phyloP scores from a whole-genome alignment of 2,329 filamentous ascomycete species.

The Cladosporium sp. region DNA sequence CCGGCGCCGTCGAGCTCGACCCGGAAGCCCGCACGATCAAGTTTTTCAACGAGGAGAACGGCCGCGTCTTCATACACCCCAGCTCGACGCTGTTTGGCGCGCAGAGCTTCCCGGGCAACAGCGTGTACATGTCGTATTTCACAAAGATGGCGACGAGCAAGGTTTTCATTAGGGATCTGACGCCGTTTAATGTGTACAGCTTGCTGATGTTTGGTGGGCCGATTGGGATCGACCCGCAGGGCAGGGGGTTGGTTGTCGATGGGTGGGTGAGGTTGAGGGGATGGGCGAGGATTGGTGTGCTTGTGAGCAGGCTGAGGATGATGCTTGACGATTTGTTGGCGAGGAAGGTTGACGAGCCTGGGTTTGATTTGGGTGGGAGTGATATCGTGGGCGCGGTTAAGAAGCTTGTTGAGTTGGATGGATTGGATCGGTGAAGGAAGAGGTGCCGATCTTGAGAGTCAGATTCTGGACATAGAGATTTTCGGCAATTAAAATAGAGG shows the following conservation, averaged over 20 bases:
- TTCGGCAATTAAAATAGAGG: too few species aligned
- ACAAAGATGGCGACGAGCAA: slow-evolving; percentile 87
- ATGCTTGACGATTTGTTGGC: slow-evolving; percentile 84
- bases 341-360: slow-evolving; percentile 70
- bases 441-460: too few species aligned
- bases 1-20: slow-evolving; percentile 86
- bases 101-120: slow-evolving; percentile 68
- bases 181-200: slow-evolving; percentile 86
- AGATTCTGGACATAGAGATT: too few species aligned
- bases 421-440: slow-evolving; percentile 36
- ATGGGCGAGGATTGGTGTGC: slow-evolving; percentile 89
- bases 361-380: slow-evolving; percentile 35
- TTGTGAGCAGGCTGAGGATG: slow-evolving; percentile 73
- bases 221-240: slow-evolving; percentile 79
- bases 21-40: slow-evolving; percentile 88
- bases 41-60: slow-evolving; percentile 79
- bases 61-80: slow-evolving; percentile 88
- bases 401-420: slow-evolving; percentile 81
- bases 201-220: slow-evolving; percentile 81
- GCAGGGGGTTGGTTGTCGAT: slow-evolving; percentile 81
- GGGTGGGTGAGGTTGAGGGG: slow-evolving; percentile 81
- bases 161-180: slow-evolving; percentile 84
- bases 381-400: slow-evolving; percentile 72
- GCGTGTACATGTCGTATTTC: slow-evolving; percentile 82
- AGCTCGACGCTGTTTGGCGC: slow-evolving; percentile 78